Percentiles rank a stretch among this genome's conserved stretches.
phyloP scores from a whole-genome alignment of 2,329 filamentous ascomycete species.

The Scedosporium minutisporum region DNA sequence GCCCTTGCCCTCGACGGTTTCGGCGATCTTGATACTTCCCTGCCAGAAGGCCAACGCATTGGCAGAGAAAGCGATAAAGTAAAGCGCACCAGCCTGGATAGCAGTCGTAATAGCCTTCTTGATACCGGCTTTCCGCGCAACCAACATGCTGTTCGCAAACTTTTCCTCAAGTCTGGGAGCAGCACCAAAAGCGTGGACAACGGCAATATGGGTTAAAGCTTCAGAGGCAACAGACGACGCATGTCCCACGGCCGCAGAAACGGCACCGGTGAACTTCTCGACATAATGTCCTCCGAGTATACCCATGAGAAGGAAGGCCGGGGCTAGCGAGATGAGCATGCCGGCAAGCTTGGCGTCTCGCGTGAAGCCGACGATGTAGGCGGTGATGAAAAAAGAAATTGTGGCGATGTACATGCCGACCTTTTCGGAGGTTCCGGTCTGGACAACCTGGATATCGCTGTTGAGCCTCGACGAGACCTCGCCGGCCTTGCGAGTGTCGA shows the following conservation, averaged over 20 bases:
- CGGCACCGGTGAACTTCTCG: slow-evolving; percentile 37
- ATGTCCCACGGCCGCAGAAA: slow-evolving; percentile 43
- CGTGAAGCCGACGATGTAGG: slow-evolving; percentile 58
- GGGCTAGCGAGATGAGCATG: slow-evolving; percentile 54
- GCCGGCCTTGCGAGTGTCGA: slow-evolving; percentile 52
- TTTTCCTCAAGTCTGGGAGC: slow-evolving; percentile 48
- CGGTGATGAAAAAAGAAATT: slow-evolving; percentile 56
- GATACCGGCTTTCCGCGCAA: slow-evolving; percentile 40
- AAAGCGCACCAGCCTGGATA: slow-evolving; percentile 50
- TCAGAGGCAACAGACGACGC: slow-evolving; percentile 56
- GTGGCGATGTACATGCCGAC: slow-evolving; percentile 55
- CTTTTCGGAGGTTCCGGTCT: slow-evolving; percentile 61
- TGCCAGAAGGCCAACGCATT: slow-evolving; percentile 62
- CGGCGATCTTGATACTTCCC: slow-evolving; percentile 43
- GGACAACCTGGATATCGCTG: slow-evolving; percentile 56
- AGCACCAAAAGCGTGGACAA: slow-evolving; percentile 56
- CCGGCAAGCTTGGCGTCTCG: slow-evolving; percentile 52
- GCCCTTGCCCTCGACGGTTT: slow-evolving; percentile 23
- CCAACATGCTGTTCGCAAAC: slow-evolving; percentile 42
- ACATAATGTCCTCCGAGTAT: slow-evolving; percentile 44
- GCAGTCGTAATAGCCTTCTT: slow-evolving; percentile 46
- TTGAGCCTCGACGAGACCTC: slow-evolving; percentile 56
- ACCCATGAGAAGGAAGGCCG: slow-evolving; percentile 52
- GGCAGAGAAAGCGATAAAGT: slow-evolving; percentile 58
- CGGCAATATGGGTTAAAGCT: slow-evolving; percentile 46